These are phyloP conservation scores for Malassezia globosa DNA, from an alignment of 1,284 basidiomycete genomes.

Conservation along the genomic window DNA sequence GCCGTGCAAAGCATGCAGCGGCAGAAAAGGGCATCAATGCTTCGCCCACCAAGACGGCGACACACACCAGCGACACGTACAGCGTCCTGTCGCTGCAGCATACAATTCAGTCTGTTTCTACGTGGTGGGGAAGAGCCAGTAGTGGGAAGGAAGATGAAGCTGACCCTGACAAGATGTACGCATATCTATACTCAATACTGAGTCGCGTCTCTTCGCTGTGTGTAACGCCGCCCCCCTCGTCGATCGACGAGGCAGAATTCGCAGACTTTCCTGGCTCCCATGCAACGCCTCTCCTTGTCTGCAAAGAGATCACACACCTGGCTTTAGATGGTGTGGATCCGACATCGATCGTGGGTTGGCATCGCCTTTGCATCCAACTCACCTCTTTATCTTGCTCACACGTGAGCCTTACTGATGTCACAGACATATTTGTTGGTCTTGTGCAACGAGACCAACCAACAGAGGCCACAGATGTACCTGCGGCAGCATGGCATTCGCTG, in stretches of 20 bases:
- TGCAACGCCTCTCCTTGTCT: conserved; percentile 66
- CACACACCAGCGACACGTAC: conserved; percentile 53
- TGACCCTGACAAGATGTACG: conserved; percentile 59
- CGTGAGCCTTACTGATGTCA: conserved; percentile 71
- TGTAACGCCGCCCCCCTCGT: conserved; percentile 26
- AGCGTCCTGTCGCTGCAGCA: conserved; percentile 67
- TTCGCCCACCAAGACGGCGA: not conserved
- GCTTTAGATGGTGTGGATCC: conserved; percentile 72
- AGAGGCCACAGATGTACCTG: conserved; percentile 50
- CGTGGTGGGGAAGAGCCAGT: conserved; percentile 47
- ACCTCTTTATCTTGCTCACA: conserved; percentile 62
- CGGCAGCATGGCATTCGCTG: conserved; percentile 65
- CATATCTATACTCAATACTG: conserved; percentile 72
- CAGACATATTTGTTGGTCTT: conserved; percentile 64
- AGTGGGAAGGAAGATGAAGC: not conserved
- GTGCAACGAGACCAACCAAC: conserved; percentile 58
- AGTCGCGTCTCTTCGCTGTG: conserved; percentile 69
- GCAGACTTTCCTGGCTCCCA: conserved; percentile 63
- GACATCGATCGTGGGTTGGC: conserved; percentile 71
- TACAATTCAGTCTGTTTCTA: conserved; percentile 64
- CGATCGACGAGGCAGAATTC: conserved; percentile 56
- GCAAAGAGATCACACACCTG: conserved; percentile 67
- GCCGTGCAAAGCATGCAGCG: conserved; percentile 1
- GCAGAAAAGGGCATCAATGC: not conserved
- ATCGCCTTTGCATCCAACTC: conserved; percentile 61